Conservation (phyloP, 2,329 filamentous ascomycete species). For the Alternaria conjuncta region DNA sequence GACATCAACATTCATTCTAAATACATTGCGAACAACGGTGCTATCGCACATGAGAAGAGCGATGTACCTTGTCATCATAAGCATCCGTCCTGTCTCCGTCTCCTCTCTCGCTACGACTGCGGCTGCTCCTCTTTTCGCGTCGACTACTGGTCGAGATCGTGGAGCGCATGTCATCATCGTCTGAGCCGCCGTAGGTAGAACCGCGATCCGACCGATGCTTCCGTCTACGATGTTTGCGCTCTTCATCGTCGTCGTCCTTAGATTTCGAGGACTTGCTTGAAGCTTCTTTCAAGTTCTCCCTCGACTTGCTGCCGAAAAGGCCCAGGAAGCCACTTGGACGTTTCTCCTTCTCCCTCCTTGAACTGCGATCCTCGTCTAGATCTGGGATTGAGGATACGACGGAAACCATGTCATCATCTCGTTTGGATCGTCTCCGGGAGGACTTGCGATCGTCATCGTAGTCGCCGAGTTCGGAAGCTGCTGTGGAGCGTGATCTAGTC, state of each 20-base stretch:
- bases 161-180: slow-evolving; percentile 47
- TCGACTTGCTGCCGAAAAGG: slow-evolving; percentile 55
- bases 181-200: slow-evolving; percentile 48
- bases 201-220: slow-evolving; percentile 49
- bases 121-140: slow-evolving; percentile 52
- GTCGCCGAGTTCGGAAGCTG: slow-evolving; percentile 51
- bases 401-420: slow-evolving; percentile 53
- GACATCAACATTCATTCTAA: slow-evolving; percentile 42
- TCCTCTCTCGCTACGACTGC: slow-evolving; percentile 45
- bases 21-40: slow-evolving; percentile 32
- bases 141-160: slow-evolving; percentile 44
- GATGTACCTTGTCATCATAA: slow-evolving; percentile 48
- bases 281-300: slow-evolving; percentile 44
- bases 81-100: slow-evolving; percentile 45
- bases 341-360: slow-evolving; percentile 49
- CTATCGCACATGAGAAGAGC: slow-evolving; percentile 39
- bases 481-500: slow-evolving; percentile 37
- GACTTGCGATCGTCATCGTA: slow-evolving; percentile 49
- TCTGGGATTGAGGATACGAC: slow-evolving; percentile 50
- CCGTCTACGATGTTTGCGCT: slow-evolving; percentile 55
- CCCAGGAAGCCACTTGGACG: slow-evolving; percentile 55
- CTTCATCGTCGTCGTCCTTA: slow-evolving; percentile 47
- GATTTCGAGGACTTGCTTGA: slow-evolving; percentile 43
- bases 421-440: slow-evolving; percentile 49
- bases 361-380: slow-evolving; percentile 48